Base-by-base conservation (phyloP, 805 yeast species). In the Saccharomycopsis fermentans region DNA sequence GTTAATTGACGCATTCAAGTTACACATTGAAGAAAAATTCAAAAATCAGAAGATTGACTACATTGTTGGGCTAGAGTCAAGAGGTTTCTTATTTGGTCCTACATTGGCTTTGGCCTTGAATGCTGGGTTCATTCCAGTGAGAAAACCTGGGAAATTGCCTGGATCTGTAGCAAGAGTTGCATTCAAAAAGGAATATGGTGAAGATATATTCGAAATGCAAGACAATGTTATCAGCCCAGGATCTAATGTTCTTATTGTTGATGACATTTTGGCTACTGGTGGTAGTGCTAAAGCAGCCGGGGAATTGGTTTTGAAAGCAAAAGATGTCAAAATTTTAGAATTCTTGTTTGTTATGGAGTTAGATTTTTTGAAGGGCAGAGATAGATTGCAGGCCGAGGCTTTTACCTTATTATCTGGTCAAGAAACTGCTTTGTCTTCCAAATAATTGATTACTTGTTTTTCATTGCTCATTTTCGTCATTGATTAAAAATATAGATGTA, bases 51-150 rank as follows among this genome's bases (percentile, higher is more conserved):
- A 84, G 64, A 82, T 95, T 63, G 97, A 94, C 69, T 92, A 86
- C 69, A 79, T 94, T 61, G 90, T 94, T 55, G 99, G 98, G 53
- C 80, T 94, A 64, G 99, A 94, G 73, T 87, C 97, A 55, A 85
- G 99, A 73, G 99, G 99, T 3, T 94, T 94, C 71, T 77, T 94
- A 59, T 92, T 94, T 68, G 99, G 98, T 14, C 99, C 99, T 52
- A 77, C 98, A 37, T 78, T 94, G 65, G 99, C 99, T 8, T 78
- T 94, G 63, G 92, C 88, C 58, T 73, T 94, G 59, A 84, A 85
- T 62, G 91, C 92, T 39, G 95, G 97, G 9, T 94, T 94, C 67
- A 87, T 92, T 56, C 98, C 99, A 26, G 86, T 94, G 52, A 88
- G 99, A 79, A 94, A 94, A 76, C 83, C 83, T 58, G 98, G 98